Evolutionary conservation across 2,329 filamentous ascomycete species (phyloP), one percentile per base, ranked within the genome.

Genomic region (Aquanectria penicillioides): DNA sequence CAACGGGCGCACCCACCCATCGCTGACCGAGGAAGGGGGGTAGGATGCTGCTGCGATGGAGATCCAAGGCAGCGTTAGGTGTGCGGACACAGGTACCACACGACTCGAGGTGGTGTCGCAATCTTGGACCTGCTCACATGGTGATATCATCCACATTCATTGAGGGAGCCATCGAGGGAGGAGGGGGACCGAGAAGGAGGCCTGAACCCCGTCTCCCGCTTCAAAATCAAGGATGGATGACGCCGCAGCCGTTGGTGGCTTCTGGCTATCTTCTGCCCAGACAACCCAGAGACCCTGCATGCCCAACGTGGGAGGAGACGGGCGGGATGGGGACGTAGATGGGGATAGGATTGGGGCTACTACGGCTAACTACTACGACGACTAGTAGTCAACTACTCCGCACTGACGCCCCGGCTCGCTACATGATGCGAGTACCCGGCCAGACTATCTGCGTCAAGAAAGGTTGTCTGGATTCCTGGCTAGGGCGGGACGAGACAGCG

Each of bases 251-350:
- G 55, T 49, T 18, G 23, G 43, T 58, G 37, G 48, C 23, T 48
- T 47, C 53, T 48, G 54, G 55, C 57, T 59, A 49, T 57, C 25
- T 40, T 22, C 23, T 38, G 37, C 28, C 51, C 25, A 10, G 40
- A 37, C 41, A 52, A 18, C 41, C 22, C 22, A 26, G 31, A 31
- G 58, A 40, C 61, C 65, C 65, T 68, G 65, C 47, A 56, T 57
- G 50, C 59, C 55, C 57, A 66, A 64, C 49, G 49, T 64, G 55
- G 54, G 51, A 59, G 58, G 38, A 54, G 48, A 38, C 47, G 56
- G 50, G 44, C 50, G 56, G 50, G n/a, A n/a, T n/a, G n/a, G n/a
- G n/a, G n/a, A n/a, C n/a, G n/a, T n/a, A n/a, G n/a, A n/a, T n/a
- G n/a, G n/a, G n/a, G n/a, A n/a, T n/a, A n/a, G n/a, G n/a, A n/a